phyloP scores from a whole-genome alignment of 352 stramenopile species.

The Phytophthora lateralis region DNA sequence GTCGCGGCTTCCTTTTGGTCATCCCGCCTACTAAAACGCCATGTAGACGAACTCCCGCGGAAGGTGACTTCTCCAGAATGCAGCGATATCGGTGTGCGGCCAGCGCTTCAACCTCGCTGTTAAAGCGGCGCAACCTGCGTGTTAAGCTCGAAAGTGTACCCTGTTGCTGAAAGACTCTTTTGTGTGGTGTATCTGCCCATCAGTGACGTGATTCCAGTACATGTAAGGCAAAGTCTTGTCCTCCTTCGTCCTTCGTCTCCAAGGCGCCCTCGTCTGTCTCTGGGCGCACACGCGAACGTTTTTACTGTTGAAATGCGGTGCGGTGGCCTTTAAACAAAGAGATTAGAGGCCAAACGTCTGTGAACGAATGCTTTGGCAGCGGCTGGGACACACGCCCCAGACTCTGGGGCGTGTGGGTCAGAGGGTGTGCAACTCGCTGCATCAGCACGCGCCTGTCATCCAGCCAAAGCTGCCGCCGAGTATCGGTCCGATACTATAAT shows the following conservation, averaged over 20 bases:
- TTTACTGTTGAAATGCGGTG: conserved; percentile 25
- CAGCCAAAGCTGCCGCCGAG: conserved; percentile 4
- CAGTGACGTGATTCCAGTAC: conserved; percentile 22
- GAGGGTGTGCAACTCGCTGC: conserved; percentile 19
- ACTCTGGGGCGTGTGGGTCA: too few species aligned
- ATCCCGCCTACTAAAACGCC: conserved; percentile 5
- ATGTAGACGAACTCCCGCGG: conserved; percentile 10
- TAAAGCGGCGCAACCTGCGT: conserved; percentile 9
- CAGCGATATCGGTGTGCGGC: neutral
- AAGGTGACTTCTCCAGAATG: conserved; percentile 10
- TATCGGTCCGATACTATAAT: neutral
- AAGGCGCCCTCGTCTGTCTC: conserved; percentile 2
- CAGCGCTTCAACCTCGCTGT: conserved; percentile 18
- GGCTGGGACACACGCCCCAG: conserved; percentile 14
- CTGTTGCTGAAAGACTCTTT: neutral
- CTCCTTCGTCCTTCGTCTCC: conserved; percentile 3
- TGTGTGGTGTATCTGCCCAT: neutral
- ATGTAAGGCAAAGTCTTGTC: neutral
- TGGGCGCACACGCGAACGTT: conserved; percentile 13
- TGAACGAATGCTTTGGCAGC: conserved; percentile 17
- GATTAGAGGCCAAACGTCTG: conserved; percentile 20
- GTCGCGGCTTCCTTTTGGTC: neutral
- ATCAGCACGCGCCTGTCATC: conserved; percentile 18
- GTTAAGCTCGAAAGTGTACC: conserved; percentile 8
- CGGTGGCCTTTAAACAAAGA: conserved; percentile 16